phyloP scores from a whole-genome alignment of 352 stramenopile species.

The Salisapilia sapeloensis region DNA sequence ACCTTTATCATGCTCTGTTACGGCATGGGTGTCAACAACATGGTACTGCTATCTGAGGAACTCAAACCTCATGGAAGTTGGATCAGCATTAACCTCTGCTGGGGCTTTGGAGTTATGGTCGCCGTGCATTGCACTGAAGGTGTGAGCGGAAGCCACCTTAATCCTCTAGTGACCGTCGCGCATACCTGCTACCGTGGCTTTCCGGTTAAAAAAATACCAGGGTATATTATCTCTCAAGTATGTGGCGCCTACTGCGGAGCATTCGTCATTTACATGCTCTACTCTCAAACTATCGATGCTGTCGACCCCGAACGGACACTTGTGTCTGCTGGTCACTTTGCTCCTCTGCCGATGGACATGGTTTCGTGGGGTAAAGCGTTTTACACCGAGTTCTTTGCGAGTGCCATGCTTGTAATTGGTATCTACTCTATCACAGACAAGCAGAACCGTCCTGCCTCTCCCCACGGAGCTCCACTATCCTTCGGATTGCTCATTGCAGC shows the following conservation, averaged over 20 bases:
- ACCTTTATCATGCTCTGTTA: slow-evolving; percentile 7
- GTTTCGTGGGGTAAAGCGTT: slow-evolving; percentile 10
- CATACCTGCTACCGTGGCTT: slow-evolving; percentile 9
- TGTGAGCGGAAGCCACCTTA: slow-evolving; percentile 50
- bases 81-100: slow-evolving; percentile 6
- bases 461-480: slow-evolving; percentile 10
- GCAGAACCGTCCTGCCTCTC: slow-evolving; percentile 50
- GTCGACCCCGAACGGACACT: slow-evolving; percentile 9
- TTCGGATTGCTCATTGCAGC: slow-evolving; percentile 14
- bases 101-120: slow-evolving; percentile 7
- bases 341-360: slow-evolving; percentile 6
- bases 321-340: slow-evolving; percentile 9
- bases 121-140: slow-evolving; percentile 9
- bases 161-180: slow-evolving; percentile 43
- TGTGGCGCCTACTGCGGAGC: slow-evolving; percentile 11
- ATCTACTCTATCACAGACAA: slow-evolving; percentile 56
- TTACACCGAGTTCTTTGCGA: slow-evolving; percentile 32
- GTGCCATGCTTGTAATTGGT: slow-evolving; percentile 34
- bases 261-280: slow-evolving; percentile 9
- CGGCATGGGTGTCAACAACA: slow-evolving; percentile 3
- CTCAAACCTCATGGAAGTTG: slow-evolving; percentile 5
- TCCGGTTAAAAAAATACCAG: too few relatives aligned
- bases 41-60: slow-evolving; percentile 3
- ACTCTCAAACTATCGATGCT: slow-evolving; percentile 8
- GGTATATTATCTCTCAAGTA: slow-evolving; percentile 11